Evolutionary conservation across 108 stramenopile genomes (phyloP).

Genomic region (Ochromonas danica): DNA sequence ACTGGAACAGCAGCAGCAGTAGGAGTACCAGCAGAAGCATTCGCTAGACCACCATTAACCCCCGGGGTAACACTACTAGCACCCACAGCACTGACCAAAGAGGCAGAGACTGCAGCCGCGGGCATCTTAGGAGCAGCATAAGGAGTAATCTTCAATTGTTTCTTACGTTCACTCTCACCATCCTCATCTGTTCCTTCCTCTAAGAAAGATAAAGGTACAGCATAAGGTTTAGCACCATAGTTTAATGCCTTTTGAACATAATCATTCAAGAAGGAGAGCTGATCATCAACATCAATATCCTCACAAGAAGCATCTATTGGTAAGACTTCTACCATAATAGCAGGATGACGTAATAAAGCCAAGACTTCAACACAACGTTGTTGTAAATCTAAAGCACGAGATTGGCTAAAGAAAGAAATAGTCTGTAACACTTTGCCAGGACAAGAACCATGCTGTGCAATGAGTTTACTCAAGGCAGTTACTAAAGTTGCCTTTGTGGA

Average conservation of each 20-base stretch:
- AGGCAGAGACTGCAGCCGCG: background rate
- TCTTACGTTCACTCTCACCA: background rate
- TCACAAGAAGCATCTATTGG: conserved; percentile 92
- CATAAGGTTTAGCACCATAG: conserved; percentile 79
- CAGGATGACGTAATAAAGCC: conserved; percentile 67
- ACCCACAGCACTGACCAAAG: background rate
- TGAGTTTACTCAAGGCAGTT: conserved; percentile 86
- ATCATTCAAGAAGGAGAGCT: conserved; percentile 79
- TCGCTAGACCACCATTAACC: background rate
- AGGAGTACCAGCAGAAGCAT: background rate
- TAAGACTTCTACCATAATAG: conserved; percentile 76
- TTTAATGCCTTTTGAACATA: conserved; percentile 75
- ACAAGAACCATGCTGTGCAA: conserved; percentile 83
- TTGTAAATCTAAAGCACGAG: conserved; percentile 79
- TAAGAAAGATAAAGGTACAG: conserved; percentile 61
- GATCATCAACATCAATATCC: conserved; percentile 75
- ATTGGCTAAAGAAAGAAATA: conserved; percentile 78
- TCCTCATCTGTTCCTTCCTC: background rate
- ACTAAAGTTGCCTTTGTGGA: conserved; percentile 75
- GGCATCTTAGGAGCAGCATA: conserved; percentile 7
- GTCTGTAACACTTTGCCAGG: conserved; percentile 74
- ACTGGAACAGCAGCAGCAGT: background rate
- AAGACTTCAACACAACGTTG: conserved; percentile 87
- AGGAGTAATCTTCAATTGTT: background rate
- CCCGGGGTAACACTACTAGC: too few species aligned